Evolutionary conservation across 805 yeast species (phyloP), one percentile per base, ranked within the genome.

Genomic region (Torulaspora maleeae): DNA sequence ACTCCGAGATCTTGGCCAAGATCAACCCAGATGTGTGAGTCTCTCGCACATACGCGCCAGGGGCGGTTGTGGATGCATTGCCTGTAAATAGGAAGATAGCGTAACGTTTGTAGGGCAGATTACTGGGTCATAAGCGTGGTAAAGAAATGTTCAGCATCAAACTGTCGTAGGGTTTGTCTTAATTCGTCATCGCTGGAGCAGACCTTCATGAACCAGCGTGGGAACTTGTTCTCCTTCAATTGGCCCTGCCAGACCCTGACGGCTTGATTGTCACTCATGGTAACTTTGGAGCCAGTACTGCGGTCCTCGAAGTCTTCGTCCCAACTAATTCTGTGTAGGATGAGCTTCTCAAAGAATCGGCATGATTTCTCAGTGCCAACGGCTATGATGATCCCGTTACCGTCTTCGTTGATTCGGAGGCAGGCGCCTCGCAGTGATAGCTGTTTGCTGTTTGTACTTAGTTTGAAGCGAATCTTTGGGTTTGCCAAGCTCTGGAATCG

Each of bases 1-100:
- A 93, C 72, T 74, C 86, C 61, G 99, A 91, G 72, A 86, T 91
- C 68, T 79, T 93, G 62, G 99, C 98, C 62, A 91, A 88, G 76
- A 80, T 93, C 63, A 82, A 82, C 62, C 81, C 35, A 32, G 35
- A 32, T 32, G 35, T 32, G 35, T 32, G 20, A 32, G 35, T 32
- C 36, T 12, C 9, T 22, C 20, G 25, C 10, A 22, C 25, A 22
- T 3, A 8, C 25, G 25, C 25, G 22, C 35, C 34, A 38, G 15
- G 16, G 39, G 36, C 24, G 33, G 17, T 27, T 17, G 25, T 33
- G 27, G 25, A 38, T 38, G 44, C 39, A 38, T 38, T 27, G 40
- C 58, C 25, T 52, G 52, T 50, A 52, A 48, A 52, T 48, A 52
- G 44, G 40, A 45, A 27, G 32, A 24, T 36, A 39, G 36, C 33